Evolutionary conservation across 768 basidiomycete genomes (phyloP).

Genomic region (Pisolithus microcarpus): DNA sequence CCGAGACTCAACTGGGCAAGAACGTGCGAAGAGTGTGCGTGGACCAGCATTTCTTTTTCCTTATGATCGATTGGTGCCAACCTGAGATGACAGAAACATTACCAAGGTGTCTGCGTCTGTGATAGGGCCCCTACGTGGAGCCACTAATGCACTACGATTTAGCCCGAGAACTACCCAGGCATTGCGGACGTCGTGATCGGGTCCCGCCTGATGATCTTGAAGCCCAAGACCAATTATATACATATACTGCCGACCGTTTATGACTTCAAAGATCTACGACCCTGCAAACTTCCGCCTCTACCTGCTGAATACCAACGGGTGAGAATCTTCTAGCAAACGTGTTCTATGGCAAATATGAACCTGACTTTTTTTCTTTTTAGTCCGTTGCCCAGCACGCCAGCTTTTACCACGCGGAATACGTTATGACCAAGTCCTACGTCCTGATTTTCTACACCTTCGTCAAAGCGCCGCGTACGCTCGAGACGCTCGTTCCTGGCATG

Average conservation of each 20-base stretch:
- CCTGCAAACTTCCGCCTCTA: background rate
- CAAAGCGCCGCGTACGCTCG: background rate
- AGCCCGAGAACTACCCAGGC: background rate
- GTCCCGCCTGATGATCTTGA: conserved; percentile 3
- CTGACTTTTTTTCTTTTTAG: too few species aligned
- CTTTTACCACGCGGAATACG: background rate
- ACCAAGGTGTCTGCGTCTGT: background rate
- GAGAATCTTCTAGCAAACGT: background rate
- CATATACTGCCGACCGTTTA: background rate
- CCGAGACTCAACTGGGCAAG: conserved; percentile 4
- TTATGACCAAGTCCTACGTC: conserved; percentile 1
- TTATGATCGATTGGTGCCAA: background rate
- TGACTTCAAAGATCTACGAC: conserved; percentile 2
- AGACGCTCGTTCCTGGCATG: conserved; percentile 1
- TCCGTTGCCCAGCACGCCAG: background rate
- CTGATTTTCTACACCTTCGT: conserved; percentile 3
- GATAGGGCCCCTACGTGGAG: background rate
- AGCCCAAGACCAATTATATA: background rate
- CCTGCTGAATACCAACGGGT: background rate
- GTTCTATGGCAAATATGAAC: background rate
- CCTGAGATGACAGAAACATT: background rate
- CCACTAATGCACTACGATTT: conserved; percentile 2
- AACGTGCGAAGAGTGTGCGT: conserved; percentile 1
- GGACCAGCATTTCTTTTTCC: background rate
- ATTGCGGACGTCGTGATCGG: background rate